Evolutionary conservation across 768 basidiomycete genomes (phyloP).

Genomic region (Boletus edulis): DNA sequence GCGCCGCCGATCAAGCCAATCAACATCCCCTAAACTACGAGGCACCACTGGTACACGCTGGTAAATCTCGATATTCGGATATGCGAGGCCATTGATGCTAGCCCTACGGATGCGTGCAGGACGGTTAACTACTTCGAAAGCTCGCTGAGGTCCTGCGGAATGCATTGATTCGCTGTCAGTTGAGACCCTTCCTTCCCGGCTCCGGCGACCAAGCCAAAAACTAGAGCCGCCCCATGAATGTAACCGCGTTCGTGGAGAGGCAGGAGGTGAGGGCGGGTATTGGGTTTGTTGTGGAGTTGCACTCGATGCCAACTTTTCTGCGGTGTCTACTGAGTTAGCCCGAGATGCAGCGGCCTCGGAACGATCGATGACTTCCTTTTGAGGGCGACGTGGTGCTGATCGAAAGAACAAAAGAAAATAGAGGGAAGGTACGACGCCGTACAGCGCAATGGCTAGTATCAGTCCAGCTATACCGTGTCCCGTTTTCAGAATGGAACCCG

Average conservation of each 20-base stretch:
- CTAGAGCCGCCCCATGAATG: constrained; percentile 40
- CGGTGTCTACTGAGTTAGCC: constrained; percentile 37
- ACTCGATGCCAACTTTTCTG: constrained; percentile 39
- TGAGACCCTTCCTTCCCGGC: constrained; percentile 36
- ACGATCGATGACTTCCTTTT: constrained; percentile 21
- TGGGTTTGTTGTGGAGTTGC: constrained; percentile 30
- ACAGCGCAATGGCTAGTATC: constrained; percentile 60
- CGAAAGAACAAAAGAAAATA: constrained; percentile 31
- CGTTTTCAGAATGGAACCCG: constrained; percentile 46
- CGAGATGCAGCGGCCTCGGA: constrained; percentile 30
- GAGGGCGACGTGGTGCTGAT: constrained; percentile 8
- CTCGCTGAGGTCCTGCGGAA: constrained; percentile 34
- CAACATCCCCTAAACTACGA: constrained; percentile 65
- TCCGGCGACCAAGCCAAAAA: constrained; percentile 35
- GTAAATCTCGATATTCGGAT: constrained; percentile 43
- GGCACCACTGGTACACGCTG: constrained; percentile 44
- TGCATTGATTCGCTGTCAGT: constrained; percentile 38
- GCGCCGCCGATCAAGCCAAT: constrained; percentile 75
- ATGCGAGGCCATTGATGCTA: constrained; percentile 41
- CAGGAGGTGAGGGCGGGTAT: constrained; percentile 30
- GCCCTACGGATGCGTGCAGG: constrained; percentile 52
- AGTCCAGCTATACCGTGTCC: constrained; percentile 65
- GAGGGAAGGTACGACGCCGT: constrained; percentile 47
- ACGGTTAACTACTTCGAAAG: constrained; percentile 52
- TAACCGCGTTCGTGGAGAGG: constrained; percentile 31